These are phyloP conservation scores for Helotiales sp. DNA, from an alignment of 2,329 filamentous ascomycete species.

Conservation along the genomic window DNA sequence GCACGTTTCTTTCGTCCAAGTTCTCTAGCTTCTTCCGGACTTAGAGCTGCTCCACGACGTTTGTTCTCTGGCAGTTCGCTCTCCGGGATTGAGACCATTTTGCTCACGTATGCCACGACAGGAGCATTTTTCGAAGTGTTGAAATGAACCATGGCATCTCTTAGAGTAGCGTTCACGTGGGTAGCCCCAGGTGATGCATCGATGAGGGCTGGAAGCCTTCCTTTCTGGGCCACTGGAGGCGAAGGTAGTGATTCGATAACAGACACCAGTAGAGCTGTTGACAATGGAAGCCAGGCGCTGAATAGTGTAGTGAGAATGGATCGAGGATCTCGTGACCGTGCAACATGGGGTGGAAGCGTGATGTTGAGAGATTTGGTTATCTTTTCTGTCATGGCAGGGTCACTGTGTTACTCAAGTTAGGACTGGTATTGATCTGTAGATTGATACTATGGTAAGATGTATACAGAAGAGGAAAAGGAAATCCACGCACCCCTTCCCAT, in stretches of 20 bases:
- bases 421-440: slow-evolving; percentile 11
- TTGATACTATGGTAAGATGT: slow-evolving; percentile 15
- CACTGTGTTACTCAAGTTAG: slow-evolving; percentile 49
- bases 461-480: slow-evolving; percentile 37
- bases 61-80: slow-evolving; percentile 90
- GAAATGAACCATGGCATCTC: slow-evolving; percentile 81
- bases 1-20: slow-evolving; percentile 85
- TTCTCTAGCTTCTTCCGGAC: slow-evolving; percentile 85
- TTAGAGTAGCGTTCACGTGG: slow-evolving; percentile 67
- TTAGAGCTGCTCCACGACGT: slow-evolving; percentile 68
- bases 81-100: slow-evolving; percentile 94
- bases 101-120: slow-evolving; percentile 93
- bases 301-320: slow-evolving; percentile 86
- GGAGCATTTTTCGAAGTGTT: slow-evolving; percentile 70
- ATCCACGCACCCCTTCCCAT: slow-evolving; percentile 71
- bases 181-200: slow-evolving; percentile 75
- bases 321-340: slow-evolving; percentile 80
- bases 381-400: slow-evolving; percentile 82
- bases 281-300: slow-evolving; percentile 85
- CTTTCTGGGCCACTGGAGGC: slow-evolving; percentile 75
- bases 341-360: slow-evolving; percentile 78
- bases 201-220: slow-evolving; percentile 77
- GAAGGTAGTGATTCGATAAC: slow-evolving; percentile 92
- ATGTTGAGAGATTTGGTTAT: slow-evolving; percentile 90
- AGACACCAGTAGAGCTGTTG: slow-evolving; percentile 88